Evolutionary conservation across 2,329 filamentous ascomycete species (phyloP).

Genomic region (Tolypocladium amazonense): DNA sequence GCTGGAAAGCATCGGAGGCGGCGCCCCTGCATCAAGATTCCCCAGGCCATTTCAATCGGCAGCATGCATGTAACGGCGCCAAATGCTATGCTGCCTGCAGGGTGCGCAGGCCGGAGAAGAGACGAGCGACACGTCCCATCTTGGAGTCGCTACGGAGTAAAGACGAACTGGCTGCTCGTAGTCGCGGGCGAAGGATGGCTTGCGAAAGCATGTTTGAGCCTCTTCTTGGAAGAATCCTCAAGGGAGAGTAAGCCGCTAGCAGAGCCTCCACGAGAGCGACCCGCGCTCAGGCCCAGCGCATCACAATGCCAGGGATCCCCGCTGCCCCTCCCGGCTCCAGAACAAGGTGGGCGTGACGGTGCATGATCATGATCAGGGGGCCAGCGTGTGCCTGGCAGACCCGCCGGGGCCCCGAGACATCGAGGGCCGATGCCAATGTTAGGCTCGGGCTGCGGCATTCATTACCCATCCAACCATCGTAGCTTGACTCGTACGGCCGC

Average conservation of each 20-base stretch:
- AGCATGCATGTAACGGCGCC: background rate
- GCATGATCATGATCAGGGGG: background rate
- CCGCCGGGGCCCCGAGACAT: background rate
- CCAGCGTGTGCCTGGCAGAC: background rate
- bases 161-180: background rate
- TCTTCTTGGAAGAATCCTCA: background rate
- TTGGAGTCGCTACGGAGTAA: background rate
- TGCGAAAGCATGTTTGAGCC: background rate
- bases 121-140: background rate
- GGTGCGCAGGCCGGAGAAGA: background rate
- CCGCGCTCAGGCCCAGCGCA: background rate
- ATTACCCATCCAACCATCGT: background rate
- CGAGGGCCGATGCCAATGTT: background rate
- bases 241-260: background rate
- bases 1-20: background rate
- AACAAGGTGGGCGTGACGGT: background rate
- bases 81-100: background rate
- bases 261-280: background rate
- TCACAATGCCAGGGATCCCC: background rate
- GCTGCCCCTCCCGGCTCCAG: background rate
- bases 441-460: background rate
- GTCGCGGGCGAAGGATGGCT: background rate
- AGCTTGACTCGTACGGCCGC: background rate
- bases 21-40: background rate
- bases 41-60: background rate